These are phyloP conservation scores for Sungouiozyma ichnusensis DNA, from an alignment of 805 yeast genomes.

Conservation along the genomic window DNA sequence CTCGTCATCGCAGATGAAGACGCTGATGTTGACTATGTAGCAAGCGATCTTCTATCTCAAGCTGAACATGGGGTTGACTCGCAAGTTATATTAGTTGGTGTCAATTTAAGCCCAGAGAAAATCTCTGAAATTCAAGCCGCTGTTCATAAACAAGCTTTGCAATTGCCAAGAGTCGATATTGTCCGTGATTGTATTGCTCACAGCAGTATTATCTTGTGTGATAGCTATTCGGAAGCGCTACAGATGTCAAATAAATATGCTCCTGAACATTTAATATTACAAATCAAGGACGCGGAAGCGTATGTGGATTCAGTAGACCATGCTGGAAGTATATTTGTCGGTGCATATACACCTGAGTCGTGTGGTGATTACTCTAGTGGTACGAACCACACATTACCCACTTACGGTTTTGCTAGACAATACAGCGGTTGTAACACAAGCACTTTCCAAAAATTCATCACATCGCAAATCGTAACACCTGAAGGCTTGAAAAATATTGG, in stretches of 20 bases:
- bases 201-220: constrained; percentile 69
- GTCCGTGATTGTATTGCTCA: constrained; percentile 87
- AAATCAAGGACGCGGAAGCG: constrained; percentile 65
- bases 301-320: constrained; percentile 69
- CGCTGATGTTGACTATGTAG: constrained; percentile 93
- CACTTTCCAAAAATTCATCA: constrained; percentile 89
- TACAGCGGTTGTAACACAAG: constrained; percentile 96
- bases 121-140: constrained; percentile 68
- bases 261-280: constrained; percentile 95
- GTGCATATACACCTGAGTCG: constrained; percentile 92
- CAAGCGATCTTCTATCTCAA: constrained; percentile 91
- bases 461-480: constrained; percentile 82
- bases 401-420: constrained; percentile 96
- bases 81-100: constrained; percentile 87
- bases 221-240: constrained; percentile 68
- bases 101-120: constrained; percentile 51
- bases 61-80: constrained; percentile 99
- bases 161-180: constrained; percentile 84
- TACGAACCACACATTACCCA: constrained; percentile 96
- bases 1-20: constrained; percentile 82
- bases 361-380: constrained; percentile 98
- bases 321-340: constrained; percentile 96
- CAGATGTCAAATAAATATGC: constrained; percentile 85
- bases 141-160: constrained; percentile 70
- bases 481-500: constrained; percentile 84